Evolutionary conservation across 208 protist genomes (phyloP).

Genomic region (Leptomonas seymouri): DNA sequence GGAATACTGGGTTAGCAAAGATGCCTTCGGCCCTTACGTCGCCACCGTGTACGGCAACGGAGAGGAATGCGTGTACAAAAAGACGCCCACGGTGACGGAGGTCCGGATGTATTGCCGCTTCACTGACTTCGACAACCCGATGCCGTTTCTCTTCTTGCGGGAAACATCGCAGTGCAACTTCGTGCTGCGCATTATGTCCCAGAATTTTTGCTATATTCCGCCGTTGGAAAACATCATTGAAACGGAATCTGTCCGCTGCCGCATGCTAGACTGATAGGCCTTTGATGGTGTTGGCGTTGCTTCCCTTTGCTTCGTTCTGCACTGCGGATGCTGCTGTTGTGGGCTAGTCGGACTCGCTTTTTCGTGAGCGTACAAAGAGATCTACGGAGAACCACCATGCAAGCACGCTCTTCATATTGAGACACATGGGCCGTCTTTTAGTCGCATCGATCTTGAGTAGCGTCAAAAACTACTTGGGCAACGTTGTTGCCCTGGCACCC

Average conservation of each 20-base stretch:
- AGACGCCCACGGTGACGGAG: constrained; percentile 19
- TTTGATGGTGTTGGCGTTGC: no score
- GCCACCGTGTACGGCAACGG: constrained; percentile 37
- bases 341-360: no score
- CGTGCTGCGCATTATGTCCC: constrained; percentile 30
- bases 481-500: no score
- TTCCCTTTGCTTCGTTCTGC: no score
- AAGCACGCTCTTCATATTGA: background rate
- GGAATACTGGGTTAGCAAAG: constrained; percentile 11
- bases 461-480: no score
- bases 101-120: constrained; percentile 32
- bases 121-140: constrained; percentile 25
- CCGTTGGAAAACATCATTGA: constrained; percentile 29
- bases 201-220: constrained; percentile 28
- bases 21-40: constrained; percentile 32
- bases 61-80: constrained; percentile 23
- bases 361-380: background rate
- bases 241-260: constrained; percentile 40
- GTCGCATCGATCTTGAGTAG: no score
- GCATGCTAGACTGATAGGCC: constrained; percentile 25
- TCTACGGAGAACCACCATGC: background rate
- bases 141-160: constrained; percentile 25
- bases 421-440: no score
- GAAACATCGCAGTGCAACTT: constrained; percentile 51
- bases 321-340: no score